These are phyloP conservation scores for Xanthoparmelia taractica DNA, from an alignment of 495 filamentous ascomycete genomes.

Conservation along the genomic window DNA sequence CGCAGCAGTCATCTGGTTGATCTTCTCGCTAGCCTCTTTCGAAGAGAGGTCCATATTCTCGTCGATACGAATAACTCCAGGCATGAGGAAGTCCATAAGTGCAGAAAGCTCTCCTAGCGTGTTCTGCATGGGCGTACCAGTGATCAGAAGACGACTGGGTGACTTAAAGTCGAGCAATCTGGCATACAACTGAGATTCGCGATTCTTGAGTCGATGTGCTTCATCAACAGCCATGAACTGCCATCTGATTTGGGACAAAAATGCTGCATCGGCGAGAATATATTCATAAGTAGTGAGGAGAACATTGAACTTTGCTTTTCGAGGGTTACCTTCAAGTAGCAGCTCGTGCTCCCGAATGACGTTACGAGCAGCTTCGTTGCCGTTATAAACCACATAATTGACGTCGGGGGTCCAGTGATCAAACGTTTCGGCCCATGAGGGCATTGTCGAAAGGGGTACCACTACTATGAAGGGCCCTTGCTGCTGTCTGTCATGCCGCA, in stretches of 20 bases:
- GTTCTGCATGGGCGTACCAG: conserved; percentile 95
- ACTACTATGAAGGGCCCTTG: conserved; percentile 94
- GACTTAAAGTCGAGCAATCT: conserved; percentile 78
- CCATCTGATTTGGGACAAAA: conserved; percentile 85
- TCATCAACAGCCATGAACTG: conserved; percentile 95
- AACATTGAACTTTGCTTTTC: conserved; percentile 87
- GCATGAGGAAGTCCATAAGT: conserved; percentile 91
- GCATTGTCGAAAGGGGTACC: conserved; percentile 90
- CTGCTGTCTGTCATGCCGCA: conserved; percentile 82
- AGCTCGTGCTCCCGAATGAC: conserved; percentile 85
- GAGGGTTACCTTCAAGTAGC: conserved; percentile 70
- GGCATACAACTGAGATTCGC: conserved; percentile 81
- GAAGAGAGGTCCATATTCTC: conserved; percentile 76
- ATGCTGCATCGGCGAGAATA: conserved; percentile 68
- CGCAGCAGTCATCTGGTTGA: conserved; percentile 60
- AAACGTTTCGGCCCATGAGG: conserved; percentile 96
- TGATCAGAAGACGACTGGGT: conserved; percentile 83
- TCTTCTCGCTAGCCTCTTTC: conserved; percentile 59
- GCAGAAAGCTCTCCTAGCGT: conserved; percentile 86
- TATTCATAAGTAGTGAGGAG: conserved; percentile 95
- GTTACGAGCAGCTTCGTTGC: conserved; percentile 68
- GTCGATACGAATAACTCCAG: conserved; percentile 77
- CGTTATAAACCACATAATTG: conserved; percentile 95
- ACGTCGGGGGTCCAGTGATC: conserved; percentile 93
- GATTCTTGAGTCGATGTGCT: conserved; percentile 93